Conservation (phyloP, 495 filamentous ascomycete genomes). For the Daldinia childiae region DNA sequence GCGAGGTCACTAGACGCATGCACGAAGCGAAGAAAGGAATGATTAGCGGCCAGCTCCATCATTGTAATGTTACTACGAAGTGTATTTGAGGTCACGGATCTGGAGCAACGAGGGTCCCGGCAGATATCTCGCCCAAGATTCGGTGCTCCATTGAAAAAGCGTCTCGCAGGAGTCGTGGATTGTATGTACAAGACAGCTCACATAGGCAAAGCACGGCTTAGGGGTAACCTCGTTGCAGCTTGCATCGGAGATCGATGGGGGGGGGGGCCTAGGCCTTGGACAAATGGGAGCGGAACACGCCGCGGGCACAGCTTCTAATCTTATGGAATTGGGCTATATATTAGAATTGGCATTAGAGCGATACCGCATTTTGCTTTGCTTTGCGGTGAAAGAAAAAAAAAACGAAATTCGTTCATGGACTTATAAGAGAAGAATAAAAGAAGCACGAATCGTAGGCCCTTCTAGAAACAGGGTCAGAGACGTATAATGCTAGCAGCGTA, state of each 20-base stretch:
- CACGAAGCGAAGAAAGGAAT: slow-evolving; percentile 24
- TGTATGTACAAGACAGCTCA: slow-evolving; percentile 13
- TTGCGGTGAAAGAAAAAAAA: background rate
- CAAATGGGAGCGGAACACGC: slow-evolving; percentile 40
- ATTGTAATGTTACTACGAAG: slow-evolving; percentile 11
- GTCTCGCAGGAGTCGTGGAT: slow-evolving; percentile 7
- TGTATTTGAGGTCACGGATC: background rate
- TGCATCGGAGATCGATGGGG: slow-evolving; percentile 16
- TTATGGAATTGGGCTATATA: background rate
- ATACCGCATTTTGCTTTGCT: slow-evolving; percentile 17
- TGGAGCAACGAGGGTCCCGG: slow-evolving; percentile 14
- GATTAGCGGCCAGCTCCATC: slow-evolving; percentile 35
- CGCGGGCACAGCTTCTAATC: background rate
- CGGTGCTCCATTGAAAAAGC: background rate
- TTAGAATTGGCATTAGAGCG: slow-evolving; percentile 23
- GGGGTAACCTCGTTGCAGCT: slow-evolving; percentile 6
- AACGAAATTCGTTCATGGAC: background rate
- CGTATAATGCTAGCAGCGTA: slow-evolving; percentile 13
- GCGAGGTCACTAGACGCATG: slow-evolving; percentile 29
- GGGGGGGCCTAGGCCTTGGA: slow-evolving; percentile 5
- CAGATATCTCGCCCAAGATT: slow-evolving; percentile 22
- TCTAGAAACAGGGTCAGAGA: background rate
- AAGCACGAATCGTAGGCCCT: slow-evolving; percentile 1
- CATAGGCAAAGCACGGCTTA: background rate
- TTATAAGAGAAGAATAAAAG: background rate